These are phyloP conservation scores for Peronospora belbahrii DNA, from an alignment of 352 stramenopile species.

Conservation along the genomic window DNA sequence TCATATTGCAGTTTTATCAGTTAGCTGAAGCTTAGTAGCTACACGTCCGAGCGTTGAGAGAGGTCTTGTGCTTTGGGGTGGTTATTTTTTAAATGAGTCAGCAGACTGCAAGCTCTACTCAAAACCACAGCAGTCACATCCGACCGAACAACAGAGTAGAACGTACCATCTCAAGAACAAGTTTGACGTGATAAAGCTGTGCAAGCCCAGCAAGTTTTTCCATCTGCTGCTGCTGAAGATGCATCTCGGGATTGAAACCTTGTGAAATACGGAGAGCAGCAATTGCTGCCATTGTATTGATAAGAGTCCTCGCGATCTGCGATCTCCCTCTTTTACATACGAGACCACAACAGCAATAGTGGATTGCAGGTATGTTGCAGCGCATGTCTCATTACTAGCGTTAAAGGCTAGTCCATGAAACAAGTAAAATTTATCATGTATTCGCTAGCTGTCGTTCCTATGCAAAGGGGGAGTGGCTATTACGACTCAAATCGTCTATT, in stretches of 20 bases:
- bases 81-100: conserved; percentile 20
- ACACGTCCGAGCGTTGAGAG: no score
- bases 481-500: no score
- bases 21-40: no score
- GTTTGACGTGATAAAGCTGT: conserved; percentile 10
- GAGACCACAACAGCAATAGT: neutral
- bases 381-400: no score
- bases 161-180: conserved; percentile 23
- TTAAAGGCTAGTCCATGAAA: no score
- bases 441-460: no score
- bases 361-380: conserved; percentile 5
- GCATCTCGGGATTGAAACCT: conserved; percentile 14
- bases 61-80: conserved; percentile 16
- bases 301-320: no score
- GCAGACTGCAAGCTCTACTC: conserved; percentile 5
- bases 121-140: conserved; percentile 1
- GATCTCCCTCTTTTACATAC: no score
- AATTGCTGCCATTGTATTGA: no score
- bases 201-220: conserved; percentile 12
- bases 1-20: conserved; percentile 11
- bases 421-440: no score
- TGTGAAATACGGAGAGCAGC: no score
- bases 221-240: conserved; percentile 22
- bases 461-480: no score
- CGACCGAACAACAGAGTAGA: conserved; percentile 3